Evolutionary conservation across 768 basidiomycete species (phyloP).

Genomic region (Leccinum subtestaceum): DNA sequence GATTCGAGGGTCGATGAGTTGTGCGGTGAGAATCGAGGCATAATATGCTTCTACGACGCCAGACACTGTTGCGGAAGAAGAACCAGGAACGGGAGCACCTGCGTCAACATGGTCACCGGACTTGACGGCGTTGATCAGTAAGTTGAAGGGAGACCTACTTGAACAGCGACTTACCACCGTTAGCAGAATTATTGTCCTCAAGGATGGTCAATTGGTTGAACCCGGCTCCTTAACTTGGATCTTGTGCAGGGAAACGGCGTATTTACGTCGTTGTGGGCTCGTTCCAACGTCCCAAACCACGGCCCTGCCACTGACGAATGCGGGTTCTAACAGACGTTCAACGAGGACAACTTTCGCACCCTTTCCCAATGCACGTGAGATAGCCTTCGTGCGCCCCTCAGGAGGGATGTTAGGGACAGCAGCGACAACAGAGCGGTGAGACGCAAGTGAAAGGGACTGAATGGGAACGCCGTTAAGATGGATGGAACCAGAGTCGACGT

Average conservation of each 20-base stretch:
- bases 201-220: constrained; percentile 86
- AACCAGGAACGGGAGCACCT: no score
- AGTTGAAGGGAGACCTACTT: constrained; percentile 21
- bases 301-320: not conserved
- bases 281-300: no score
- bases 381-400: constrained; percentile 22
- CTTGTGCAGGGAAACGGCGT: constrained; percentile 66
- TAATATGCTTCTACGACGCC: no score
- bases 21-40: no score
- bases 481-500: constrained; percentile 77
- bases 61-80: no score
- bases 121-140: constrained; percentile 54
- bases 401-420: constrained; percentile 82
- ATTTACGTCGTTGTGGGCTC: constrained; percentile 85
- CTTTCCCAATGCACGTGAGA: constrained; percentile 25
- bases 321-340: constrained; percentile 24
- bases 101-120: no score
- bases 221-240: constrained; percentile 66
- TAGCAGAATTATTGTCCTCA: constrained; percentile 81
- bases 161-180: not conserved
- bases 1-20: no score
- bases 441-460: constrained; percentile 79
- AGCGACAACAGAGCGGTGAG: constrained; percentile 77
- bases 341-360: constrained; percentile 26
- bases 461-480: constrained; percentile 86